Evolutionary conservation across 1,139 yeast species (phyloP).

Genomic region (Geotrichum candidum): DNA sequence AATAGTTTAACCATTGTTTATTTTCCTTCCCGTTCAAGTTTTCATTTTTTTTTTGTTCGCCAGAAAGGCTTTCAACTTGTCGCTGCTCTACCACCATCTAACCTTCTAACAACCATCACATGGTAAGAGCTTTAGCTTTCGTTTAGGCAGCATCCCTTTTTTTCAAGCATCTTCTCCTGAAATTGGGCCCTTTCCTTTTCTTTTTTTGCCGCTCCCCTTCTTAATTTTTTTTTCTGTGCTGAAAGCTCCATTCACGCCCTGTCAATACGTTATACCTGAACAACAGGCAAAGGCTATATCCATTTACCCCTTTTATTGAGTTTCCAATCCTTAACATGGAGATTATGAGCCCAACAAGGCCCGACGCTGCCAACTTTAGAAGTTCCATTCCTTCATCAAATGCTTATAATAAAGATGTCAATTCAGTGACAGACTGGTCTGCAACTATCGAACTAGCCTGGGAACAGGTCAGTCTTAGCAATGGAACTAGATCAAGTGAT

Average conservation of each 20-base stretch:
- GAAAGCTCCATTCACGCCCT: neutral
- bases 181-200: neutral
- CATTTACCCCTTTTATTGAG: neutral
- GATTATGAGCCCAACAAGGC: neutral
- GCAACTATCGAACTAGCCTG: slow-evolving; percentile 6
- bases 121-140: neutral
- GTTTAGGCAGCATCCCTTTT: neutral
- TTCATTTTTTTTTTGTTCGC: neutral
- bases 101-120: neutral
- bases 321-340: neutral
- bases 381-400: neutral
- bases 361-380: neutral
- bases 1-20: neutral
- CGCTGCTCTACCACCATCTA: neutral
- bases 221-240: neutral
- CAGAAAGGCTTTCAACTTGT: neutral
- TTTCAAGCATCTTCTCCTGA: neutral
- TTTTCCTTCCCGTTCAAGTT: neutral
- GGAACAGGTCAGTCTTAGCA: slow-evolving; percentile 1
- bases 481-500: neutral
- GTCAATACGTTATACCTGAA: neutral
- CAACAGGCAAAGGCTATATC: neutral
- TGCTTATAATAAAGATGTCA: neutral
- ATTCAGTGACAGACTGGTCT: slow-evolving; percentile 6
- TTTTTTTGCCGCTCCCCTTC: neutral